Conservation (phyloP, 108 stramenopile species). For the Bacterosira constricta region DNA sequence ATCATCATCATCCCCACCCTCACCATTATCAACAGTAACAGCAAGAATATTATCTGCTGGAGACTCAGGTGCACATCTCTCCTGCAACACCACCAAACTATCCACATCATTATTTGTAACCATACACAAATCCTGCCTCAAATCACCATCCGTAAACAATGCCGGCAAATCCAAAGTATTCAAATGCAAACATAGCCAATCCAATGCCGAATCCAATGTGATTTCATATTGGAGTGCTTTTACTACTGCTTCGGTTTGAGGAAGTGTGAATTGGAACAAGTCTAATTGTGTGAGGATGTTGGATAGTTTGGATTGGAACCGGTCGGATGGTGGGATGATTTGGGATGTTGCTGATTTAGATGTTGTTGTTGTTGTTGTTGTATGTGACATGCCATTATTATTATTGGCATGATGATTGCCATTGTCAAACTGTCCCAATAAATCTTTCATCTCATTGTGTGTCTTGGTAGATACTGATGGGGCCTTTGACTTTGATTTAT, state of each 20-base stretch:
- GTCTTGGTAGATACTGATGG: neutral
- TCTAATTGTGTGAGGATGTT: conserved; percentile 41
- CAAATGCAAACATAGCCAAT: conserved; percentile 75
- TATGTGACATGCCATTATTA: too few species aligned
- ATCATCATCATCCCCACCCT: neutral
- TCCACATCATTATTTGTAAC: neutral
- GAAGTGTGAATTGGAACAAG: conserved; percentile 38
- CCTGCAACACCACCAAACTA: conserved; percentile 19
- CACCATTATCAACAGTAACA: neutral
- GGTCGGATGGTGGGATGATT: neutral
- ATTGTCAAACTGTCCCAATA: conserved; percentile 3
- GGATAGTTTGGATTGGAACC: conserved; percentile 22
- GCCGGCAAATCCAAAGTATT: conserved; percentile 56
- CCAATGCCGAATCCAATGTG: conserved; percentile 60
- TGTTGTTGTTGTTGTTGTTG: neutral
- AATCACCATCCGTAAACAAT: conserved; percentile 53
- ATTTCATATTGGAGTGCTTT: conserved; percentile 46
- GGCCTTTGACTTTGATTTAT: too few species aligned
- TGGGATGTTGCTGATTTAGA: neutral
- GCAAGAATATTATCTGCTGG: too few species aligned
- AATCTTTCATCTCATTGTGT: conserved; percentile 11
- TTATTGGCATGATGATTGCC: too few species aligned
- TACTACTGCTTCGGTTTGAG: conserved; percentile 43
- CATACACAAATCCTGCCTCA: neutral
- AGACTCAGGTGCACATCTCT: too few species aligned